Conservation (phyloP, 768 basidiomycete species). For the Mycena galopus region DNA sequence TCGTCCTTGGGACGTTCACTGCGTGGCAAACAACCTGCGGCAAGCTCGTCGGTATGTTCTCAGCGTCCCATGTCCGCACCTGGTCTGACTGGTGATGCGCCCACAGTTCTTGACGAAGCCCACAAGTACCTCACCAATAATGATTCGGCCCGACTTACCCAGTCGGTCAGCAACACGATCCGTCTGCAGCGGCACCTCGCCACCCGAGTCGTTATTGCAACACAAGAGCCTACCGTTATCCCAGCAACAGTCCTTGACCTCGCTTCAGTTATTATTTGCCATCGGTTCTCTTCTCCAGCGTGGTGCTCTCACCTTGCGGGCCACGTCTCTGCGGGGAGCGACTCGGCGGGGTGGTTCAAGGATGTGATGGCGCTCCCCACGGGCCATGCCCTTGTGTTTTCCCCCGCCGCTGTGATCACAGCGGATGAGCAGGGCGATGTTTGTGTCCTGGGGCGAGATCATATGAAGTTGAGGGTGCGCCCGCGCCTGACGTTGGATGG, state of each 20-base stretch:
- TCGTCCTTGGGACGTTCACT: conserved; percentile 45
- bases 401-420: conserved; percentile 20
- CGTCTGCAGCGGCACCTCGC: not conserved
- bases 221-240: not conserved
- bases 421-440: conserved; percentile 14
- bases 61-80: not conserved
- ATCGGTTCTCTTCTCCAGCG: not conserved
- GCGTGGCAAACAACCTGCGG: conserved; percentile 29
- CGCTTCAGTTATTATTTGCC: not conserved
- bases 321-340: not conserved
- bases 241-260: not conserved
- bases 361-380: conserved; percentile 30
- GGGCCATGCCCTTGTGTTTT: conserved; percentile 32
- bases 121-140: conserved; percentile 63
- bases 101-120: conserved; percentile 62
- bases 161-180: not conserved
- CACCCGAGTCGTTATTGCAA: not conserved
- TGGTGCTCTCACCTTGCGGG: not conserved
- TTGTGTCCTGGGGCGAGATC: not conserved
- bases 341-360: not conserved
- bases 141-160: conserved; percentile 49
- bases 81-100: not conserved
- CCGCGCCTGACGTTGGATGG: conserved; percentile 3
- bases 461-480: conserved; percentile 4
- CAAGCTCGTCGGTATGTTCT: conserved; percentile 30